Percentiles rank a stretch among this genome's conserved stretches.
These are phyloP conservation scores for Plasmodium chabaudi DNA, from an alignment of 169 alveolate species.

Conservation along the genomic window DNA sequence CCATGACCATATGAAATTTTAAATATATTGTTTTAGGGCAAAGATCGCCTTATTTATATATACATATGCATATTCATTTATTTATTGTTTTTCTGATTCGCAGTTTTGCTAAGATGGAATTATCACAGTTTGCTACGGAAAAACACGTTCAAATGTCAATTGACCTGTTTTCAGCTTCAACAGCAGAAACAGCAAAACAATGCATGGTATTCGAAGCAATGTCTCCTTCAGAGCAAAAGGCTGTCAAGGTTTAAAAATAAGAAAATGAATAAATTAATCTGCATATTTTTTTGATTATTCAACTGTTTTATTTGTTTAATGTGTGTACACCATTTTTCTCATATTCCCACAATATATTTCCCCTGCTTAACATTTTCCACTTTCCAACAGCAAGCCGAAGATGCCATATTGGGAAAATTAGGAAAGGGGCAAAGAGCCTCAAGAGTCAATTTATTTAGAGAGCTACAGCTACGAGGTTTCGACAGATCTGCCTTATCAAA, in stretches of 20 bases:
- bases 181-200: constrained; percentile 91
- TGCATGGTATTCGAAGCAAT: constrained; percentile 85
- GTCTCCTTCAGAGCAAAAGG: constrained; percentile 88
- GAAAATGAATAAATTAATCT: background rate
- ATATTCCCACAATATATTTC: background rate
- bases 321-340: background rate
- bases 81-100: background rate
- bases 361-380: background rate
- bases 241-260: constrained; percentile 79
- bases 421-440: constrained; percentile 89
- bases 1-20: background rate
- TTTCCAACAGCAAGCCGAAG: constrained; percentile 86
- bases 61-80: background rate
- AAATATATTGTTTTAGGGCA: too few relatives aligned
- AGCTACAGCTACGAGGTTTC: constrained; percentile 85
- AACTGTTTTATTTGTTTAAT: too few relatives aligned
- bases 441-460: constrained; percentile 85
- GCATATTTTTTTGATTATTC: background rate
- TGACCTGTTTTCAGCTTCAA: constrained; percentile 90
- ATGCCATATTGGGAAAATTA: constrained; percentile 85
- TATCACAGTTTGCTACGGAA: constrained; percentile 90
- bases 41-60: background rate
- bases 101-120: constrained; percentile 92
- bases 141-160: constrained; percentile 93
- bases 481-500: constrained; percentile 81